Percentiles rank a stretch among this genome's conserved stretches.
These are phyloP conservation scores for Orbilia javanica DNA, from an alignment of 2,329 filamentous ascomycete genomes.

Conservation along the genomic window DNA sequence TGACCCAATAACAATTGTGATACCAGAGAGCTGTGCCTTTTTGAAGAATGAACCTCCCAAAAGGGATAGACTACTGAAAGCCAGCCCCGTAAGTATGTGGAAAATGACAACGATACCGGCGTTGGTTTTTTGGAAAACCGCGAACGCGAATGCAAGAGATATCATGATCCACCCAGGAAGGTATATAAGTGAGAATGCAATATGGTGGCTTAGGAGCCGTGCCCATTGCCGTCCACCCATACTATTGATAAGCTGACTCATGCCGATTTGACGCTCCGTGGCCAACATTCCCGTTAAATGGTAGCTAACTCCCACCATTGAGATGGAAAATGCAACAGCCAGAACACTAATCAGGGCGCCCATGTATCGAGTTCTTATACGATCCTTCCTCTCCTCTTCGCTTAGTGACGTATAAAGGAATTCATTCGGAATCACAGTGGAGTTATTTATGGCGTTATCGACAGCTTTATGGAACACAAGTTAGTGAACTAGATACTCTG, in stretches of 20 bases:
- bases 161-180: conserved; percentile 85
- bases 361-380: conserved; percentile 71
- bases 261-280: conserved; percentile 84
- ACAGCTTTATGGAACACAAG: conserved; percentile 69
- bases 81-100: conserved; percentile 80
- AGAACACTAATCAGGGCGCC: conserved; percentile 79
- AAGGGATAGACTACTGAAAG: conserved; percentile 83
- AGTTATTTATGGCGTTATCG: conserved; percentile 76
- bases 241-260: conserved; percentile 88
- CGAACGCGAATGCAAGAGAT: conserved; percentile 73
- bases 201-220: conserved; percentile 81
- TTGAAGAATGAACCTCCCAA: conserved; percentile 86
- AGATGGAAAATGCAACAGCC: conserved; percentile 82
- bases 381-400: conserved; percentile 74
- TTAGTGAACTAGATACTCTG: background rate
- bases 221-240: conserved; percentile 86
- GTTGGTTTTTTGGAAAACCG: conserved; percentile 76
- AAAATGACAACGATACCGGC: conserved; percentile 77
- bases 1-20: conserved; percentile 78
- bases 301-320: conserved; percentile 84
- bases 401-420: conserved; percentile 82
- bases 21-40: conserved; percentile 88
- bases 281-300: conserved; percentile 89
- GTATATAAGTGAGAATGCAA: conserved; percentile 84
- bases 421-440: conserved; percentile 70